A percentile compares a stretch with the other conserved stretches of the same genome.
Evolutionary conservation across 2,329 filamentous ascomycete species (phyloP).

Genomic region (Penicillium corylophilum): DNA sequence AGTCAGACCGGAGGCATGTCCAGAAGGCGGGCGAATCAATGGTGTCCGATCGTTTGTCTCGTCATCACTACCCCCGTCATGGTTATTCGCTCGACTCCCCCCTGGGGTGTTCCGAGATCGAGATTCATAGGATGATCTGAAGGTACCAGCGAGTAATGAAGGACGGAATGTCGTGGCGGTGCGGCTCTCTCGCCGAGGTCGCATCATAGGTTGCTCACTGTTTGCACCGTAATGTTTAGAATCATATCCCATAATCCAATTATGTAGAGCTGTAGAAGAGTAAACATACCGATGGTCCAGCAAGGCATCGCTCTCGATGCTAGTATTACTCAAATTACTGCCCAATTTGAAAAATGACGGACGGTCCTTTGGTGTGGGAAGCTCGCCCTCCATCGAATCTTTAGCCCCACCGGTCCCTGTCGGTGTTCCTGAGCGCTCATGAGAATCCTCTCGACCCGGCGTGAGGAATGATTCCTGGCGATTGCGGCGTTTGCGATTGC

Average conservation of each 20-base stretch:
- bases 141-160: slow-evolving; percentile 27
- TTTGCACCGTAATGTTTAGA: slow-evolving; percentile 17
- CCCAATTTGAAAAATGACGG: slow-evolving; percentile 56
- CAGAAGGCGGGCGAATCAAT: slow-evolving; percentile 43
- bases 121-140: slow-evolving; percentile 52
- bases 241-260: not conserved
- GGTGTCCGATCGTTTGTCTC: slow-evolving; percentile 55
- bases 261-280: not conserved
- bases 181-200: slow-evolving; percentile 60
- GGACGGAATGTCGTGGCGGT: slow-evolving; percentile 41
- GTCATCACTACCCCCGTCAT: slow-evolving; percentile 29
- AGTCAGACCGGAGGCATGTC: slow-evolving; percentile 35
- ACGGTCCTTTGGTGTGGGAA: slow-evolving; percentile 25
- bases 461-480: slow-evolving; percentile 77
- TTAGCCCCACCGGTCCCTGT: slow-evolving; percentile 40
- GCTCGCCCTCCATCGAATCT: slow-evolving; percentile 30
- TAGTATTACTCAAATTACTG: slow-evolving; percentile 73
- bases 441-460: slow-evolving; percentile 55
- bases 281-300: slow-evolving; percentile 74
- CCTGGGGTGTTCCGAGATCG: slow-evolving; percentile 34
- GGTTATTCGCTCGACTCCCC: slow-evolving; percentile 27
- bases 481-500: slow-evolving; percentile 75
- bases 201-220: slow-evolving; percentile 62
- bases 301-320: slow-evolving; percentile 82
- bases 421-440: slow-evolving; percentile 50